A percentile compares a stretch with the other conserved stretches of the same genome.
These are phyloP conservation scores for Metschnikowia orientalis DNA, from an alignment of 805 yeast genomes.

Conservation along the genomic window DNA sequence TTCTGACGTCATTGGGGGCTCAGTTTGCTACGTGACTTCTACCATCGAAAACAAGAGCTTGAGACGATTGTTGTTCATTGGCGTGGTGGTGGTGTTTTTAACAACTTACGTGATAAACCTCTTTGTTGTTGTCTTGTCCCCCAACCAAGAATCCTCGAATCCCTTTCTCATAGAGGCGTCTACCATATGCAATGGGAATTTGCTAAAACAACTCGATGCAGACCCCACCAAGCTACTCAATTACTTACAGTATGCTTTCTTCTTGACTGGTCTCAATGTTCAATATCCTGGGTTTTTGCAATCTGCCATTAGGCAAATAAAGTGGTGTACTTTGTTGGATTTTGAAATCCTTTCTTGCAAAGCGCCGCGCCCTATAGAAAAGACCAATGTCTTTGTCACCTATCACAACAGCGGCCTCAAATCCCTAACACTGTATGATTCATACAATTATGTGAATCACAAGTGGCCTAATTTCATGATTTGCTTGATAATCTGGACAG, in stretches of 20 bases:
- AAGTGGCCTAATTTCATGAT: constrained; percentile 46
- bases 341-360: constrained; percentile 8
- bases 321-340: constrained; percentile 56
- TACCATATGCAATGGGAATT: constrained; percentile 54
- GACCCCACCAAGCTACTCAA: constrained; percentile 44
- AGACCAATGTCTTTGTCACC: constrained; percentile 41
- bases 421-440: constrained; percentile 30
- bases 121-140: constrained; percentile 43
- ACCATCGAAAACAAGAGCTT: constrained; percentile 26
- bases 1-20: constrained; percentile 44
- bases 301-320: constrained; percentile 45
- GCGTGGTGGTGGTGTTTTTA: constrained; percentile 37
- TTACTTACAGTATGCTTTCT: constrained; percentile 57
- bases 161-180: constrained; percentile 51
- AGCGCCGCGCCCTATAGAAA: constrained; percentile 5
- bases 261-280: constrained; percentile 51
- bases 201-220: constrained; percentile 55
- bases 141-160: constrained; percentile 55
- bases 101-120: constrained; percentile 39
- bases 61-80: constrained; percentile 31
- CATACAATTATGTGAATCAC: constrained; percentile 20
- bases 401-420: constrained; percentile 39
- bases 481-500: constrained; percentile 26
- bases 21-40: constrained; percentile 47
- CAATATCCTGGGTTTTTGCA: constrained; percentile 61